A percentile compares a stretch with the other conserved stretches of the same genome.
Evolutionary conservation across 1,284 basidiomycete species (phyloP).

Genomic region (Boletellus dicymbophilus): DNA sequence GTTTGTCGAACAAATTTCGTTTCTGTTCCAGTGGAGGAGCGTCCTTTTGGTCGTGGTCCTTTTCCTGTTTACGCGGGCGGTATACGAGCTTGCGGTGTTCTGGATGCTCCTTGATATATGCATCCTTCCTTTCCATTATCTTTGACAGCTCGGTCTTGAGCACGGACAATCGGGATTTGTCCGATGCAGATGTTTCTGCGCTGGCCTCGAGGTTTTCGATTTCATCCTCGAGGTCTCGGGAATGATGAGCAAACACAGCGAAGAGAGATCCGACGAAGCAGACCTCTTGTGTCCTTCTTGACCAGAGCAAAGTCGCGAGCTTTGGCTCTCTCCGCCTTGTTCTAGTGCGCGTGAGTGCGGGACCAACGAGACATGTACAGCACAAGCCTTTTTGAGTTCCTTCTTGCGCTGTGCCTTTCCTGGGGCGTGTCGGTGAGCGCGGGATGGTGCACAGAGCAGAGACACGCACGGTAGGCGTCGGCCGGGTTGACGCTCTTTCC

Average conservation of each 20-base stretch:
- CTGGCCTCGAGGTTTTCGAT: constrained; percentile 61
- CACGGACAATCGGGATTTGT: constrained; percentile 58
- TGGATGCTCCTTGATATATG: constrained; percentile 89
- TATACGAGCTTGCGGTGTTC: constrained; percentile 84
- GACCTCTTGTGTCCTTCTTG: constrained; percentile 86
- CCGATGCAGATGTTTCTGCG: constrained; percentile 44
- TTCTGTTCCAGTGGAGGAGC: constrained; percentile 50
- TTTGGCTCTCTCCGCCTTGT: constrained; percentile 81
- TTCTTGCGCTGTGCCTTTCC: constrained; percentile 88
- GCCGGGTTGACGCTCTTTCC: constrained; percentile 83
- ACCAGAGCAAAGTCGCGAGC: constrained; percentile 79
- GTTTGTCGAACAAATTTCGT: constrained; percentile 75
- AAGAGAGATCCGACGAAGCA: constrained; percentile 3
- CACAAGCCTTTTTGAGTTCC: constrained; percentile 87
- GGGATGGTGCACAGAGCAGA: background rate
- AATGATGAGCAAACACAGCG: background rate
- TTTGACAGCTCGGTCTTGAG: constrained; percentile 79
- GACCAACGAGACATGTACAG: background rate
- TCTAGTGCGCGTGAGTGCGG: constrained; percentile 52
- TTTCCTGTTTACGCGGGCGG: constrained; percentile 45
- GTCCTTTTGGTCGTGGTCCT: constrained; percentile 44
- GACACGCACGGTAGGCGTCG: constrained; percentile 71
- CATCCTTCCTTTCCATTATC: constrained; percentile 83
- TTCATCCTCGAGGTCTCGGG: constrained; percentile 68
- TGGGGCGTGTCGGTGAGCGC: constrained; percentile 30